These are phyloP conservation scores for Trichoderma koningii DNA, from an alignment of 2,329 filamentous ascomycete species.

Conservation along the genomic window DNA sequence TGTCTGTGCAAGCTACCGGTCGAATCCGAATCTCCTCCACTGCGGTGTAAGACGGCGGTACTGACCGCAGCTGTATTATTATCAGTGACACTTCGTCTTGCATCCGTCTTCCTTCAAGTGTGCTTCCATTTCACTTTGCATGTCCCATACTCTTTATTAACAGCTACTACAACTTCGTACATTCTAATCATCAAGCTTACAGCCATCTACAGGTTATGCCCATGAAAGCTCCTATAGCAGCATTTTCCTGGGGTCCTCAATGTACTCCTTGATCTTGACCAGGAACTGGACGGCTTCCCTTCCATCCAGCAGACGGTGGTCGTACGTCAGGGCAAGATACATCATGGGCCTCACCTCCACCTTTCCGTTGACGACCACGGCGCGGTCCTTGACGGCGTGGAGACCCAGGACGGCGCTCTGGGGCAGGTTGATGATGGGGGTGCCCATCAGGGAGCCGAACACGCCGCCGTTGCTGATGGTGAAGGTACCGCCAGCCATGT, in stretches of 20 bases:
- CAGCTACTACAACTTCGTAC: slow-evolving; percentile 1
- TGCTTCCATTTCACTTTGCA: too few species aligned
- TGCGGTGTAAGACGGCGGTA: too few species aligned
- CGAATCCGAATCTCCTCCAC: too few species aligned
- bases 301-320: slow-evolving; percentile 93
- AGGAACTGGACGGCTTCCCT: slow-evolving; percentile 95
- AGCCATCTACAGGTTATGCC: background rate
- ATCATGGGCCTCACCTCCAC: slow-evolving; percentile 98
- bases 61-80: background rate
- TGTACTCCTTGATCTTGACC: slow-evolving; percentile 96
- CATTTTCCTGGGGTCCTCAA: slow-evolving; percentile 94
- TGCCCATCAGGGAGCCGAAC: slow-evolving; percentile 96
- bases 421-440: slow-evolving; percentile 96
- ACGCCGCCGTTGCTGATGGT: slow-evolving; percentile 98
- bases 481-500: slow-evolving; percentile 98
- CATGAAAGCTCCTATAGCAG: slow-evolving; percentile 55
- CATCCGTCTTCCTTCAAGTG: too few species aligned
- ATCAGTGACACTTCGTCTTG: background rate
- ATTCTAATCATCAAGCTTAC: slow-evolving; percentile 7
- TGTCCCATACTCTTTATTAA: background rate
- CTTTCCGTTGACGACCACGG: slow-evolving; percentile 88
- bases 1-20: too few species aligned
- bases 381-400: slow-evolving; percentile 94
- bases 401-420: slow-evolving; percentile 90
- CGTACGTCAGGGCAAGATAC: slow-evolving; percentile 97